Conservation (phyloP, 345 rosid genomes). For the Eutrema heterophyllum region DNA sequence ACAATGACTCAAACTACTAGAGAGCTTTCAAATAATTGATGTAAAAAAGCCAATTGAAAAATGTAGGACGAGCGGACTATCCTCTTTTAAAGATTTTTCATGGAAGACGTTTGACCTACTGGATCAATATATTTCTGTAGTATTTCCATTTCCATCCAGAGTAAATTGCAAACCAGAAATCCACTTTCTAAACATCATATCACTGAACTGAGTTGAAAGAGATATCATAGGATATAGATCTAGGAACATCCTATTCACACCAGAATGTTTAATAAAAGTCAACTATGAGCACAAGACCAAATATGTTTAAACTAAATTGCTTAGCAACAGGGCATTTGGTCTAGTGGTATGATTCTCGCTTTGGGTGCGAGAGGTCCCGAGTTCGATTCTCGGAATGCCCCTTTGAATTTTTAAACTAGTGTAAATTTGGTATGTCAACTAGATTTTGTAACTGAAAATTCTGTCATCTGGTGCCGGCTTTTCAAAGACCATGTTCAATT, state of each 20-base stretch:
- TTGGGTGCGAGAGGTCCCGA: conserved; percentile 85
- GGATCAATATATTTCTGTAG: no score
- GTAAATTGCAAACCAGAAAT: background rate
- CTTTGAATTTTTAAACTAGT: no score
- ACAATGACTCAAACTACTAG: background rate
- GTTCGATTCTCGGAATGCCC: no score
- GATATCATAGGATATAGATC: background rate
- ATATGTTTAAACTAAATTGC: background rate
- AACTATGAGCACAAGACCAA: background rate
- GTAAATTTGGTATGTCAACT: no score
- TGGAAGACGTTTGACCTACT: no score
- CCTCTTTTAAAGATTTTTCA: no score
- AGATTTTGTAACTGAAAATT: no score
- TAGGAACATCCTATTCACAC: background rate
- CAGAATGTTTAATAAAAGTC: background rate
- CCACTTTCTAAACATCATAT: no score
- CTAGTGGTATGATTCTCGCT: conserved; percentile 89
- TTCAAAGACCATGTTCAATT: no score
- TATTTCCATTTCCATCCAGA: no score
- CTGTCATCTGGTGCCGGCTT: no score
- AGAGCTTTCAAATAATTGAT: background rate
- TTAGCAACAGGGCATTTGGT: conserved; percentile 46
- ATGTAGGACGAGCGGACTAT: background rate
- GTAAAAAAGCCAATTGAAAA: background rate
- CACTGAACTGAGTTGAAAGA: no score